These are phyloP conservation scores for Emergomyces orientalis DNA, from an alignment of 2,329 filamentous ascomycete genomes.

Conservation along the genomic window DNA sequence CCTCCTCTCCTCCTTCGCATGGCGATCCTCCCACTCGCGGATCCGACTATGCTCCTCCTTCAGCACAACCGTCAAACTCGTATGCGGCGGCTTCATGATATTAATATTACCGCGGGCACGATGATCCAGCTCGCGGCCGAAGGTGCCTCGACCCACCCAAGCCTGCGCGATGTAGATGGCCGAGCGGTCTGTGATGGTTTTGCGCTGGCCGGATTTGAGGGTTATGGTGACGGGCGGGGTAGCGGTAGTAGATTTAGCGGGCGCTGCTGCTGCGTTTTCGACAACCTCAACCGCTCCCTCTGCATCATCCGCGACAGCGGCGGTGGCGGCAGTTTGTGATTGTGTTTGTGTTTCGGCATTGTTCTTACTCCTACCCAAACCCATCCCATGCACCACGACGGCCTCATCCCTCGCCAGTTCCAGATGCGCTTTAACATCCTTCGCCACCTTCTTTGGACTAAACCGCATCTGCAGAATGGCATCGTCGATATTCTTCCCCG, in stretches of 20 bases:
- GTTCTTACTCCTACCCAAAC: conserved; percentile 40
- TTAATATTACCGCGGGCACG: conserved; percentile 67
- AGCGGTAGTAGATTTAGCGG: neutral
- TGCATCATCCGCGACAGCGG: neutral
- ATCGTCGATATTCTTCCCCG: conserved; percentile 87
- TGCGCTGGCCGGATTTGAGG: conserved; percentile 61
- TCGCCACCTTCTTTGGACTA: conserved; percentile 84
- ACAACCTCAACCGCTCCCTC: conserved; percentile 11
- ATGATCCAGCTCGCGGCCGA: conserved; percentile 53
- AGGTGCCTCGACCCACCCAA: conserved; percentile 75
- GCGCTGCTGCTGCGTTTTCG: neutral
- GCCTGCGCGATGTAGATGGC: conserved; percentile 83
- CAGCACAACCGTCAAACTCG: conserved; percentile 68
- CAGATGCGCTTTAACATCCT: conserved; percentile 69
- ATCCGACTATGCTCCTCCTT: conserved; percentile 92
- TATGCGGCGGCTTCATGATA: conserved; percentile 59
- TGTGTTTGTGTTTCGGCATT: conserved; percentile 14
- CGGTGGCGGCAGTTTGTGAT: no score
- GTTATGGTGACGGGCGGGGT: conserved; percentile 7
- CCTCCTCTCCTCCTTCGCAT: conserved; percentile 67
- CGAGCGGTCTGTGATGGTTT: conserved; percentile 64
- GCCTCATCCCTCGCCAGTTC: conserved; percentile 74
- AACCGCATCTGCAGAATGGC: conserved; percentile 92
- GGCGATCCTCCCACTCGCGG: conserved; percentile 65
- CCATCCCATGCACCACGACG: conserved; percentile 75